A percentile compares a stretch with the other conserved stretches of the same genome.
phyloP scores from a whole-genome alignment of 2,329 filamentous ascomycete species.

The Pseudogymnoascus sp. region DNA sequence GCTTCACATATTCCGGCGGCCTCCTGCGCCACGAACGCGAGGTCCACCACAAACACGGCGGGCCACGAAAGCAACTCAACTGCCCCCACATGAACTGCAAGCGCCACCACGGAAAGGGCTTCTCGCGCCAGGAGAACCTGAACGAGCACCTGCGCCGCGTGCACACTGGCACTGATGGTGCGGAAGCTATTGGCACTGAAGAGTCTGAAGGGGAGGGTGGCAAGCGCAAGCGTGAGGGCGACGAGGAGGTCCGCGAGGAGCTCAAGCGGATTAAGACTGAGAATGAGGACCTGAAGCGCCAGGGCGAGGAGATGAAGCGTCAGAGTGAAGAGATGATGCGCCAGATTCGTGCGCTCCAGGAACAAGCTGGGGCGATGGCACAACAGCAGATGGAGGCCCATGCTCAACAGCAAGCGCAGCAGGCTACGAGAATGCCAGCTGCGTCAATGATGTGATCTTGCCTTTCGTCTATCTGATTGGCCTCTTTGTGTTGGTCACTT shows the following conservation, averaged over 20 bases:
- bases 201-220: constrained; percentile 33
- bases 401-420: neutral
- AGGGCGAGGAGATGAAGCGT: constrained; percentile 40
- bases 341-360: constrained; percentile 9
- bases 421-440: constrained; percentile 3
- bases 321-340: constrained; percentile 16
- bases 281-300: constrained; percentile 49
- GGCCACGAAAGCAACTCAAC: constrained; percentile 77
- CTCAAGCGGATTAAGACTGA: constrained; percentile 59
- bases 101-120: constrained; percentile 77
- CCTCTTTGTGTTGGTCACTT: neutral
- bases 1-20: constrained; percentile 91
- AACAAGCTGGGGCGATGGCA: neutral
- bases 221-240: constrained; percentile 38
- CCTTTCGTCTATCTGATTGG: neutral
- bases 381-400: constrained; percentile 4
- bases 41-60: constrained; percentile 84
- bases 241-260: constrained; percentile 47
- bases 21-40: constrained; percentile 85
- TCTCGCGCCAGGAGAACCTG: constrained; percentile 87
- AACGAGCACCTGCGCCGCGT: constrained; percentile 88
- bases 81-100: constrained; percentile 86
- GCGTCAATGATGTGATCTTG: constrained; percentile 6
- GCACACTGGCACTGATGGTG: constrained; percentile 51
- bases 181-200: constrained; percentile 32